A percentile compares a stretch with the other conserved stretches of the same genome.
These are phyloP conservation scores for Centaurea solstitialis DNA, from an alignment of 129 eudicot species.

Conservation along the genomic window DNA sequence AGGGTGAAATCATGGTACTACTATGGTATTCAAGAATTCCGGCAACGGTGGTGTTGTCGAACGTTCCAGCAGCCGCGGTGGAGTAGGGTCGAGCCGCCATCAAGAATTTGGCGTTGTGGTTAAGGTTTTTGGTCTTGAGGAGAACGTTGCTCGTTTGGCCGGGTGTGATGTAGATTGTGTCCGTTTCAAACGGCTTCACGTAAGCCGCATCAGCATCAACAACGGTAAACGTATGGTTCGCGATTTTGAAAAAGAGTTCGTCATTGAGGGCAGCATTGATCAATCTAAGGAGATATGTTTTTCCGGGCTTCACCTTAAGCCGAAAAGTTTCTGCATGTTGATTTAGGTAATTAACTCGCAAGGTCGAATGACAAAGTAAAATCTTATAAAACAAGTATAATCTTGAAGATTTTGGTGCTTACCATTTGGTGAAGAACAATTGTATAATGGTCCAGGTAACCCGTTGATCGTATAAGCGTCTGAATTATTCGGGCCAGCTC, in stretches of 20 bases:
- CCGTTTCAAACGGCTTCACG: constrained; percentile 43
- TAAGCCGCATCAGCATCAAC: constrained; percentile 48
- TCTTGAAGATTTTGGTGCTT: neutral
- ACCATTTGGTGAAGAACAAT: constrained; percentile 52
- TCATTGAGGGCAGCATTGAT: constrained; percentile 51
- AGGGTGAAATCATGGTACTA: neutral
- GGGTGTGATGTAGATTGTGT: constrained; percentile 34
- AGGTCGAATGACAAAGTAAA: neutral
- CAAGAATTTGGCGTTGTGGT: constrained; percentile 27
- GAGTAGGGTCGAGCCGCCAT: constrained; percentile 48
- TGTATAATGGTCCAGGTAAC: constrained; percentile 61
- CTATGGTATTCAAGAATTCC: constrained; percentile 39
- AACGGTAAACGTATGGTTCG: constrained; percentile 55
- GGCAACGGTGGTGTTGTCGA: constrained; percentile 43
- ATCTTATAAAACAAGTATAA: neutral
- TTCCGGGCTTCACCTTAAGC: constrained; percentile 44
- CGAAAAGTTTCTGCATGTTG: constrained; percentile 33
- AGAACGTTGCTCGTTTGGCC: constrained; percentile 54
- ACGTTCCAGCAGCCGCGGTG: constrained; percentile 35
- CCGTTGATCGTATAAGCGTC: constrained; percentile 75
- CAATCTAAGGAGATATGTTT: constrained; percentile 38
- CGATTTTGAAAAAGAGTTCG: constrained; percentile 44
- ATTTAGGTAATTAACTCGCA: neutral
- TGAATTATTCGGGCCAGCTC: constrained; percentile 64
- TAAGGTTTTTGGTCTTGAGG: constrained; percentile 35